Evolutionary conservation across 2,329 filamentous ascomycete genomes (phyloP).

Genomic region (Sordariomycetes sp.): DNA sequence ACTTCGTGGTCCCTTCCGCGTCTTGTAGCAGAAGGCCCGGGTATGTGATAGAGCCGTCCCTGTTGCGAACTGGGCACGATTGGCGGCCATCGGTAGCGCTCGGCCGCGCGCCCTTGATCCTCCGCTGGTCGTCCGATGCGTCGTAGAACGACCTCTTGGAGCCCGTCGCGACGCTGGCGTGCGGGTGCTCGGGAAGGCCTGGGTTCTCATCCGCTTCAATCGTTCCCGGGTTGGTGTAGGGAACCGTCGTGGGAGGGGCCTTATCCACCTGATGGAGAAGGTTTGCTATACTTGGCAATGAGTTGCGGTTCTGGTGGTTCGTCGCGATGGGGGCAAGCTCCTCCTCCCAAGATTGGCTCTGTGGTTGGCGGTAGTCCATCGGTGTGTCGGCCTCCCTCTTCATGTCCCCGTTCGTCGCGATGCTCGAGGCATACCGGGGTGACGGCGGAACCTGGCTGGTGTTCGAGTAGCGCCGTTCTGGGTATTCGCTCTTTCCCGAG

Average conservation of each 20-base stretch:
- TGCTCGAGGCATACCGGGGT: conserved; percentile 9
- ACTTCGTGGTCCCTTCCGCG: neutral
- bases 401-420: neutral
- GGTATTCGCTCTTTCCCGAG: conserved; percentile 7
- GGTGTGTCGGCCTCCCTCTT: neutral
- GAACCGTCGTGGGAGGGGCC: too few relatives aligned
- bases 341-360: neutral
- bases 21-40: neutral
- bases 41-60: neutral
- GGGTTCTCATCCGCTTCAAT: neutral
- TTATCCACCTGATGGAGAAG: neutral
- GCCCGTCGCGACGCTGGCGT: neutral
- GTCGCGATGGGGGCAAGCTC: too few relatives aligned
- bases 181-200: neutral
- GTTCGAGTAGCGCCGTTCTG: conserved; percentile 26
- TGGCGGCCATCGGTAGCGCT: neutral
- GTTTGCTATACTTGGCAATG: neutral
- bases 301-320: neutral
- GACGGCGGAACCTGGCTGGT: conserved; percentile 24
- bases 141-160: conserved; percentile 4
- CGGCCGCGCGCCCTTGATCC: conserved; percentile 26
- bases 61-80: too few relatives aligned
- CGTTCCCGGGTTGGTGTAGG: neutral
- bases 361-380: neutral
- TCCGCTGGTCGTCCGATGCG: conserved; percentile 11